These are phyloP conservation scores for Claviceps purpurea DNA, from an alignment of 2,329 filamentous ascomycete genomes.

Conservation along the genomic window DNA sequence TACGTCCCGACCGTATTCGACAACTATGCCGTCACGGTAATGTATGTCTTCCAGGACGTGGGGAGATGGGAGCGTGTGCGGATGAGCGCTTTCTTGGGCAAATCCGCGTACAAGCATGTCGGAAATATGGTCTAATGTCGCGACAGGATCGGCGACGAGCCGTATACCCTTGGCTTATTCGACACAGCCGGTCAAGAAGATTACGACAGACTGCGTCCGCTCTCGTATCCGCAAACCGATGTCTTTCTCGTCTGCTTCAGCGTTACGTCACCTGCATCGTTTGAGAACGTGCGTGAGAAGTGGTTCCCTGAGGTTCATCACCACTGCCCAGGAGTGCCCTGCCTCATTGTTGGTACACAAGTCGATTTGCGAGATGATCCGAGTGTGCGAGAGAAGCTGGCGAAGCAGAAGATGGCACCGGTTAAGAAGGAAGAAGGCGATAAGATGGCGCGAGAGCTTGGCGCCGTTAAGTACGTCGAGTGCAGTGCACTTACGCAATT, in stretches of 20 bases:
- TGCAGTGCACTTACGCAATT: constrained; percentile 97
- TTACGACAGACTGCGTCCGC: constrained; percentile 90
- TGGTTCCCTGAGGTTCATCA: constrained; percentile 99
- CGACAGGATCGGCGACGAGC: constrained; percentile 91
- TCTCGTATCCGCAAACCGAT: constrained; percentile 96
- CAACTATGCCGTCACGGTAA: constrained; percentile 98
- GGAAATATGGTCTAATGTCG: constrained; percentile 7
- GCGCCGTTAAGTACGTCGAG: constrained; percentile 96
- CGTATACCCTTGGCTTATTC: constrained; percentile 92
- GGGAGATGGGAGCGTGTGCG: constrained; percentile 1
- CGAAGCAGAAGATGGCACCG: constrained; percentile 91
- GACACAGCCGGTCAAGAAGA: constrained; percentile 99
- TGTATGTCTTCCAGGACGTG: constrained; percentile 50
- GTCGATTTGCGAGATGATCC: constrained; percentile 87
- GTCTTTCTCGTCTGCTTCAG: constrained; percentile 99
- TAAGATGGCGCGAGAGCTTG: constrained; percentile 92
- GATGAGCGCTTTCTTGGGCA: not conserved
- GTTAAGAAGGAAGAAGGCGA: constrained; percentile 89
- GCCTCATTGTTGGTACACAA: constrained; percentile 94
- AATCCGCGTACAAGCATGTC: not conserved
- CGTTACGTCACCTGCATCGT: constrained; percentile 91
- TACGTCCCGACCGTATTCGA: constrained; percentile 99
- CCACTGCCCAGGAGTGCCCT: constrained; percentile 94
- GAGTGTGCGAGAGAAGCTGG: constrained; percentile 76
- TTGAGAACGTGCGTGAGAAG: constrained; percentile 98